Base-by-base conservation (phyloP, 768 basidiomycete species). In the Wakefieldia striispora region DNA sequence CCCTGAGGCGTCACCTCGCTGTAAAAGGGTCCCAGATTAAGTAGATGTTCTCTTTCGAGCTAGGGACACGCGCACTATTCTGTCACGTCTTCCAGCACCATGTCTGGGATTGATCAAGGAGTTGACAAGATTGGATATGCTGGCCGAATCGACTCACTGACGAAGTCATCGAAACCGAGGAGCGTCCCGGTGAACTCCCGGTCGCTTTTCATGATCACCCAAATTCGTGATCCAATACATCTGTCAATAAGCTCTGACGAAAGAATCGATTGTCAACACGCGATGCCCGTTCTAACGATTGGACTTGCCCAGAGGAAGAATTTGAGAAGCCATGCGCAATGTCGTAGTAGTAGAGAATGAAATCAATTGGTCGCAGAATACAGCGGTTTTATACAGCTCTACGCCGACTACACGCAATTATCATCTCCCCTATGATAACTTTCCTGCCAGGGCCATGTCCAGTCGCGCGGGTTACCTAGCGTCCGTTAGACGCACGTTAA, bases 151-250 rank as follows among this genome's bases (percentile, higher is more conserved):
- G 8, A 95, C 95, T 80, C 68, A 97, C 95, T 99, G 70, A 99
- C 95, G 69, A 95, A 99, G 71, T 99, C 95, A 67, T 99, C 95
- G 61, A 99, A 99, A 2, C 95, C 95, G 29, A 95, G 78, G 36
- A 99, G 76, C 3, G 85, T 97, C 11, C 95, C 95, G 20, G 89
- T 91, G 72, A 97, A 99, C 73, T 99, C 95, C 40, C 93, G 86
- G 54, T 99, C 94, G 59, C 80, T 86, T 75, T 97, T 98, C 92
- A 97, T 97, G 67, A 98, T 84, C 61, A 98, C 95, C 91, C 93
- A 97, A 64, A 98, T 95, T 42, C 84, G 82, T 29, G 93, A 95
- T 49, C 95, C 95, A 66, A 97, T 98, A 66, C 95, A 97, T 67
- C 90, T 82, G 69, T 99, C 95, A 62, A 99, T 95, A 38, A 99